A percentile compares a stretch with the other conserved stretches of the same genome.
Conservation (phyloP, 2,329 filamentous ascomycete species). For the Aspergillus sp. region DNA sequence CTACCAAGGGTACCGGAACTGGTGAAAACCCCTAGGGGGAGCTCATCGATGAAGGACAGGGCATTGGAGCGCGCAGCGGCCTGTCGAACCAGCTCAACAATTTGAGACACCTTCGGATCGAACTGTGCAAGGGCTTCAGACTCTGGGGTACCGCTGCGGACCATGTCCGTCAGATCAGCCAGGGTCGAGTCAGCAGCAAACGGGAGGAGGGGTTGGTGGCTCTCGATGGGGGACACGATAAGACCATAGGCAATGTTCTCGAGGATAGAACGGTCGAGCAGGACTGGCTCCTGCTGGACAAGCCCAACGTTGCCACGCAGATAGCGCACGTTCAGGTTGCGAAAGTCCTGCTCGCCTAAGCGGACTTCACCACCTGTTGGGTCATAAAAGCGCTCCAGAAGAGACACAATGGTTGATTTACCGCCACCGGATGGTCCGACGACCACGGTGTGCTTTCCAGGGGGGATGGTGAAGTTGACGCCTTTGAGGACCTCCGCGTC, state of each 20-base stretch:
- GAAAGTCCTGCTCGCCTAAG: constrained; percentile 30
- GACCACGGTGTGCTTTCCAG: constrained; percentile 43
- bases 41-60: constrained; percentile 27
- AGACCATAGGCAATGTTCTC: constrained; percentile 56
- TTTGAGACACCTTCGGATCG: no score
- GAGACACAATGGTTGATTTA: constrained; percentile 49
- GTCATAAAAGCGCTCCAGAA: constrained; percentile 41
- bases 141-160: no score
- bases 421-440: constrained; percentile 54
- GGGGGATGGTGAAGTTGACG: constrained; percentile 32
- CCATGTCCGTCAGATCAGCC: constrained; percentile 23
- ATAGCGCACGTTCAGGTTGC: constrained; percentile 34
- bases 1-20: constrained; percentile 24
- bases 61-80: constrained; percentile 19
- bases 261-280: constrained; percentile 53
- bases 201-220: no score
- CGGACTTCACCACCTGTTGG: constrained; percentile 30
- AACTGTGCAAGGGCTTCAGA: no score
- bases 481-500: constrained; percentile 36
- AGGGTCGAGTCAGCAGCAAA: constrained; percentile 24
- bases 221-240: constrained; percentile 21
- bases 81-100: no score
- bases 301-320: constrained; percentile 37
- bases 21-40: constrained; percentile 26
- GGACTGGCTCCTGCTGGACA: constrained; percentile 54